Conservation (phyloP, 2,329 filamentous ascomycete genomes). For the Thielaviopsis musarum region DNA sequence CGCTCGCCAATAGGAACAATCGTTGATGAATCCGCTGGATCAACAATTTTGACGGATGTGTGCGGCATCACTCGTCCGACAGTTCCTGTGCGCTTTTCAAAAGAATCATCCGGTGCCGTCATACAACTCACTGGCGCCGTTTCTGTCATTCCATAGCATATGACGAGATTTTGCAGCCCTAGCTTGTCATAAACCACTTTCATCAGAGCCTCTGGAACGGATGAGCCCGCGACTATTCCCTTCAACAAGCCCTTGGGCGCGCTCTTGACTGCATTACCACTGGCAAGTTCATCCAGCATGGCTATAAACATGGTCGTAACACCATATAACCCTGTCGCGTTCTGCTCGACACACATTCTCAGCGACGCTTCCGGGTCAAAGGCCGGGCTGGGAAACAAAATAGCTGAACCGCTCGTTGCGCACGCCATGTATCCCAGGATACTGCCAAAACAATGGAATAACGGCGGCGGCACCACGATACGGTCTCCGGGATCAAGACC, state of each 20-base stretch:
- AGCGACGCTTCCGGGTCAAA: constrained; percentile 68
- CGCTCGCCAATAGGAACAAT: constrained; percentile 47
- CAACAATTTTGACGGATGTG: constrained; percentile 59
- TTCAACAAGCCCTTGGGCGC: constrained; percentile 42
- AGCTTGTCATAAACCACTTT: constrained; percentile 52
- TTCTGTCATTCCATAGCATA: constrained; percentile 96
- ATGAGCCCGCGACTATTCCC: constrained; percentile 80
- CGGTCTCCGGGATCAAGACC: constrained; percentile 55
- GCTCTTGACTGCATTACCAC: constrained; percentile 17
- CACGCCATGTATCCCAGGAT: constrained; percentile 95
- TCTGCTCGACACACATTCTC: constrained; percentile 32
- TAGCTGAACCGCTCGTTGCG: constrained; percentile 58
- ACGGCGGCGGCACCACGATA: constrained; percentile 69
- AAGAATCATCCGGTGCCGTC: constrained; percentile 62
- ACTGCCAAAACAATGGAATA: constrained; percentile 83
- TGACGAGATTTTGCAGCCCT: constrained; percentile 68
- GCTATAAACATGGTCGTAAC: constrained; percentile 92
- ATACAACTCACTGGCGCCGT: constrained; percentile 65
- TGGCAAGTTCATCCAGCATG: constrained; percentile 59
- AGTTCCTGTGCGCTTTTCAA: constrained; percentile 53
- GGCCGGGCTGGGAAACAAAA: constrained; percentile 73
- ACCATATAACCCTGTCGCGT: constrained; percentile 57
- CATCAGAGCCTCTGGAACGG: constrained; percentile 74
- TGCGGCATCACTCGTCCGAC: constrained; percentile 78
- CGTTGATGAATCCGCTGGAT: constrained; percentile 39